Evolutionary conservation across 495 filamentous ascomycete species (phyloP).

Genomic region (Penicillium canescens): DNA sequence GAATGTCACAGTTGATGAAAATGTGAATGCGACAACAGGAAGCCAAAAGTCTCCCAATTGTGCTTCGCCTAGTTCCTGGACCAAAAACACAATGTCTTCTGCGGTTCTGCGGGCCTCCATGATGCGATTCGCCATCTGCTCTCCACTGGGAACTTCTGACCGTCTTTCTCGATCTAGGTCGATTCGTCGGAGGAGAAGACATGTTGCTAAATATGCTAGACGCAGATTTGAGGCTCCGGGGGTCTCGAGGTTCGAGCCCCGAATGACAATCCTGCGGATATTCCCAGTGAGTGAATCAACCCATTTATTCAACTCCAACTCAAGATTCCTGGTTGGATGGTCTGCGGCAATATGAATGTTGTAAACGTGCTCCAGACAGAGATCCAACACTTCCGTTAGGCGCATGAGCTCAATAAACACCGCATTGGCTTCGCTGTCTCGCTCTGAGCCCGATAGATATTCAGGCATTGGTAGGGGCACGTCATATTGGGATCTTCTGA

Average conservation of each 20-base stretch:
- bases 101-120: slow-evolving; percentile 25
- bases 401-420: slow-evolving; percentile 36
- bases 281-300: slow-evolving; percentile 20
- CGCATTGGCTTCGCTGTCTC: slow-evolving; percentile 4
- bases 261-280: slow-evolving; percentile 19
- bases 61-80: slow-evolving; percentile 29
- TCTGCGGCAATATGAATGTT: slow-evolving; percentile 9
- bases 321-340: slow-evolving; percentile 16
- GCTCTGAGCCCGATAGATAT: slow-evolving; percentile 11
- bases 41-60: slow-evolving; percentile 36
- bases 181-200: slow-evolving; percentile 25
- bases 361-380: slow-evolving; percentile 34
- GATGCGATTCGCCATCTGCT: slow-evolving; percentile 5
- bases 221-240: slow-evolving; percentile 34
- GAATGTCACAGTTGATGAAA: slow-evolving; percentile 32
- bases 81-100: slow-evolving; percentile 34
- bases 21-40: slow-evolving; percentile 30
- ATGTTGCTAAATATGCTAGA: slow-evolving; percentile 28
- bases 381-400: slow-evolving; percentile 35
- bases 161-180: slow-evolving; percentile 18
- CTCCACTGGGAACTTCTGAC: not conserved
- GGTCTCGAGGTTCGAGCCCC: slow-evolving; percentile 10
- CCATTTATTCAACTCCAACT: slow-evolving; percentile 23
- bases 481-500: slow-evolving; percentile 37
- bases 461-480: slow-evolving; percentile 35